Percentiles rank a stretch among this genome's conserved stretches.
Conservation (phyloP, 805 yeast genomes). For the Brettanomyces sp. region DNA sequence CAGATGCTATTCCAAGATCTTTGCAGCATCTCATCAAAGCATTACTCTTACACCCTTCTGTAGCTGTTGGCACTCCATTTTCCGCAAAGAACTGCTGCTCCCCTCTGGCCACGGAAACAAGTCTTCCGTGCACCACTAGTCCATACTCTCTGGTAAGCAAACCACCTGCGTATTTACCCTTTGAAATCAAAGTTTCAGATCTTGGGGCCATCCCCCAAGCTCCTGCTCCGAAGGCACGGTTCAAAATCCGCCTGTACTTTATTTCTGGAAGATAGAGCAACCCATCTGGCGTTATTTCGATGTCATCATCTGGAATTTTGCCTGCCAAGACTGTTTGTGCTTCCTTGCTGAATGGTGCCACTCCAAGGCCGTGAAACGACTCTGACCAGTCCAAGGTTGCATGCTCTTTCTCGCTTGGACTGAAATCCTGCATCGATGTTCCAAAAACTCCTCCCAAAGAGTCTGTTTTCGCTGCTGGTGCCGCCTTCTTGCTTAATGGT, state of each 20-base stretch:
- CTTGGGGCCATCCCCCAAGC: conserved; percentile 98
- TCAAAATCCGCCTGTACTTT: conserved; percentile 82
- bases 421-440: conserved; percentile 17
- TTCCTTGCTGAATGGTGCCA: conserved; percentile 59
- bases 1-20: conserved; percentile 93
- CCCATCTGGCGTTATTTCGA: conserved; percentile 96
- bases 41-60: conserved; percentile 94
- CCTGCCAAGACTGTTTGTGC: conserved; percentile 53
- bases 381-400: conserved; percentile 64
- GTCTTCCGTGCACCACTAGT: conserved; percentile 73
- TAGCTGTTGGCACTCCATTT: conserved; percentile 84
- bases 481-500: too few relatives aligned
- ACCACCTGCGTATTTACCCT: conserved; percentile 30
- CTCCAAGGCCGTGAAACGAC: conserved; percentile 80
- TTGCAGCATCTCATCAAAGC: conserved; percentile 98
- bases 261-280: conserved; percentile 87
- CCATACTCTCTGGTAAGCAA: conserved; percentile 84
- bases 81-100: conserved; percentile 89
- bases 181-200: conserved; percentile 70
- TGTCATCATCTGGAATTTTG: conserved; percentile 58
- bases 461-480: too few relatives aligned
- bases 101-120: conserved; percentile 89
- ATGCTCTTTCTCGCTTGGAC: conserved; percentile 8
- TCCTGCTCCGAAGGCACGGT: conserved; percentile 94
- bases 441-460: conserved; percentile 7